A percentile compares a stretch with the other conserved stretches of the same genome.
phyloP scores from a whole-genome alignment of 1,284 basidiomycete species.

The Trametes polyzona region DNA sequence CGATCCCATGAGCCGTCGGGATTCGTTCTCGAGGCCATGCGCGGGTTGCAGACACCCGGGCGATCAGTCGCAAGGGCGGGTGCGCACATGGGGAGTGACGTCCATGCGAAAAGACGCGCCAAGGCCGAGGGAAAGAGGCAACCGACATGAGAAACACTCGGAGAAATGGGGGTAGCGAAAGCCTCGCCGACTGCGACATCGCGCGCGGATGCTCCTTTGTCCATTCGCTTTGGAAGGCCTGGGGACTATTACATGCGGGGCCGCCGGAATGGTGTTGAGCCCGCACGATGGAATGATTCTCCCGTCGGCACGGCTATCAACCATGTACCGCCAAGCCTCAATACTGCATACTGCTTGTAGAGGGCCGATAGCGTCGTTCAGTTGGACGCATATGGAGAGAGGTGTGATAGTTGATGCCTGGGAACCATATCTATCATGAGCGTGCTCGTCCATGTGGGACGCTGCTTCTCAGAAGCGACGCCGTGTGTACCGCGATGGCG shows the following conservation, averaged over 20 bases:
- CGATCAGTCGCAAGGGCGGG: background rate
- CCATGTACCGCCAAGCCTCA: background rate
- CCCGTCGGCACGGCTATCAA: background rate
- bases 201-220: background rate
- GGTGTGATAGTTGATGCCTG: background rate
- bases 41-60: background rate
- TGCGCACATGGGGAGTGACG: background rate
- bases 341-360: background rate
- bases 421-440: slow-evolving; percentile 2
- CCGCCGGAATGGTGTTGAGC: background rate
- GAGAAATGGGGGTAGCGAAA: slow-evolving; percentile 12
- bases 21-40: background rate
- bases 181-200: background rate
- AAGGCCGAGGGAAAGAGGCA: background rate
- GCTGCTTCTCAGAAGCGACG: slow-evolving; percentile 13
- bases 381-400: background rate
- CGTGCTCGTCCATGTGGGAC: slow-evolving; percentile 15
- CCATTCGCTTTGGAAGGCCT: background rate
- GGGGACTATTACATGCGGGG: background rate
- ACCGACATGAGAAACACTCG: slow-evolving; percentile 12
- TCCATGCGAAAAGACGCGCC: slow-evolving; percentile 17
- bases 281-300: background rate
- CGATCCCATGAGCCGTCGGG: background rate
- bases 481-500: slow-evolving; percentile 4
- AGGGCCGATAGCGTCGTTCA: background rate